phyloP scores from a whole-genome alignment of 805 yeast species.

The Candida montana region DNA sequence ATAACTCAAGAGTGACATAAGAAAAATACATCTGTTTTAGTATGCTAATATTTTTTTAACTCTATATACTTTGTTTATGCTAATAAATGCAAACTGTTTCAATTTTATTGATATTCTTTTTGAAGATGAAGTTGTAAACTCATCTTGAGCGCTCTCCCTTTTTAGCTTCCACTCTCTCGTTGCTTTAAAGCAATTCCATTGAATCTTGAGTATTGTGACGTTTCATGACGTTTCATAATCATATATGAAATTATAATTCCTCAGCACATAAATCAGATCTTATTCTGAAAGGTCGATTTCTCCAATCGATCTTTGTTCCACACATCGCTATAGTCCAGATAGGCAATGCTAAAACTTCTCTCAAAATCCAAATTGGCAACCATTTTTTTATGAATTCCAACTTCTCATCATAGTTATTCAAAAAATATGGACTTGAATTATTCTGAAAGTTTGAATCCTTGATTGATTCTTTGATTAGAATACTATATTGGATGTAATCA shows the following conservation, averaged over 20 bases:
- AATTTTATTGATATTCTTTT: too few relatives aligned
- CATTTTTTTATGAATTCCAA: constrained; percentile 16
- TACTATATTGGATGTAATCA: constrained; percentile 56
- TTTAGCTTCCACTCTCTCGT: too few relatives aligned
- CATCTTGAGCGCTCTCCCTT: too few relatives aligned
- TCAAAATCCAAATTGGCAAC: constrained; percentile 51
- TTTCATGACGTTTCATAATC: neutral
- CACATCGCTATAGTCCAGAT: constrained; percentile 77
- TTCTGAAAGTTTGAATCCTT: constrained; percentile 15
- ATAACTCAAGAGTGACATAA: too few relatives aligned
- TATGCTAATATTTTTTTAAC: too few relatives aligned
- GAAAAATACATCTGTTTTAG: too few relatives aligned
- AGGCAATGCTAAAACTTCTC: constrained; percentile 77
- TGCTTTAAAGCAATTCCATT: too few relatives aligned
- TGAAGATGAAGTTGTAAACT: too few relatives aligned
- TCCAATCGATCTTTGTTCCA: constrained; percentile 74
- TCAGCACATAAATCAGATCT: constrained; percentile 74
- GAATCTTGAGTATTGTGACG: too few relatives aligned
- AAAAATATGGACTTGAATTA: constrained; percentile 25
- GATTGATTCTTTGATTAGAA: constrained; percentile 31
- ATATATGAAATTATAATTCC: constrained; percentile 23
- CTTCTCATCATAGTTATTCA: constrained; percentile 21
- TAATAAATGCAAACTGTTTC: too few relatives aligned
- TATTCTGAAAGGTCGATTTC: constrained; percentile 71
- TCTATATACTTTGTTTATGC: too few relatives aligned